Base-by-base conservation (phyloP, 176 grass and related monocot genomes). In the Secale cereale region DNA sequence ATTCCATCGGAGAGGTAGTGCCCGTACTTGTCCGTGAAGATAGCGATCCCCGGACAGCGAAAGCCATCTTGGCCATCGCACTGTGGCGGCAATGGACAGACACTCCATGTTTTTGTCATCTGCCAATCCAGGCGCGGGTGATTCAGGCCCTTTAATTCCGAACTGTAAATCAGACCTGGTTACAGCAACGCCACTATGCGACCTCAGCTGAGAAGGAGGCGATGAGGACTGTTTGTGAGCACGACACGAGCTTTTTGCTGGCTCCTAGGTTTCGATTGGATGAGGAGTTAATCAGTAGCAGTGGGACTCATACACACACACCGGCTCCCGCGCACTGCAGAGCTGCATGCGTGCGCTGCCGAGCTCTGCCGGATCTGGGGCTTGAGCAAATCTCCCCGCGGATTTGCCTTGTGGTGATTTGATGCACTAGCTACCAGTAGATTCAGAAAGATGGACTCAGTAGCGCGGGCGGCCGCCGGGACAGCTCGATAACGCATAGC, bases 21-120 rank as follows among this genome's bases (percentile, higher is more conserved):
- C 29, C 85, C 76, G 76, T 87, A 84, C 85, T 80, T 80, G 74
- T 84, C 89, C 8, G 10, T 37, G 35, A 30, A 54, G 89, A 91
- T 87, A 80, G 78, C 76, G 69, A 87, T 91, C 85, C 3, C 17
- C 1, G 4, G 46, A 50, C 46, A 91, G 69, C 22, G 36, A 19
- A 67, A 28, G 46, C 74, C 62, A 82, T 25, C 36, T 27, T 76
- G 20, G 25, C 33, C 40, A 68, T 57, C 11, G 20, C 26, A 12
- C 45, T 23, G 60, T 3, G 39, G 36, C 27, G 7, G 39, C n/a
- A 26, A 45, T 85, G 33, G 8, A 41, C 31, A 13, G 78, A 71
- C 70, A 45, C 78, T 57, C 54, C 71, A 70, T 81, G 62, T 61
- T 69, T 10, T 7, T 69, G 46, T 81, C 87, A 68, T 2, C 70